Evolutionary conservation across 2,329 filamentous ascomycete species (phyloP), one percentile per base, ranked within the genome.

Genomic region (Pyrenophora teres): DNA sequence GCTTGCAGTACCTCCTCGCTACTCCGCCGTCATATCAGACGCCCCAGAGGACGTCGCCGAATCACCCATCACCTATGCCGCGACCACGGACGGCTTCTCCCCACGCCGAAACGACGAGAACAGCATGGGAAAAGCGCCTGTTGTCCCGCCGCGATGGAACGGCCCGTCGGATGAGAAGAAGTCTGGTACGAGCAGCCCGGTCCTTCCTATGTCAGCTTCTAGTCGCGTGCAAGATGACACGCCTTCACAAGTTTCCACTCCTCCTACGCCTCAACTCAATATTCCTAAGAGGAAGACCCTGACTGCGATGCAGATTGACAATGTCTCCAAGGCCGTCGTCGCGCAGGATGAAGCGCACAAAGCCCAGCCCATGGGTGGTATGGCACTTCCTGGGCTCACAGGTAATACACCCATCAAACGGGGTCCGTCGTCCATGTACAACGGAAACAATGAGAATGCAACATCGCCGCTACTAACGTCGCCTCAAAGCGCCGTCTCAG

Each of bases 231-330:
- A 56, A 41, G 45, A 52, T 44, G 55, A 58, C 15, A 23, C 48
- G 32, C 39, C 32, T 44, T 27, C 44, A 41, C 44, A 41, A 40
- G 19, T 52, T 52, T 52, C 44, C 42, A 40, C 51, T 60, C 57
- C 59, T 62, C 57, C 58, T 63, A 61, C 66, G 66, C 64, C 72
- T 67, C 64, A 66, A 62, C 63, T 76, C 51, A 62, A 71, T 57
- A 65, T 77, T 52, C 74, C 76, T 27, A 77, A 77, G 56, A 72
- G 75, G 57, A 77, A 76, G 70, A 70, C 74, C 64, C 68, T 78
- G 72, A 76, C 73, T 57, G 58, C 68, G 60, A 72, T 70, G 67
- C 73, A 76, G 73, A 68, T 74, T 67, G 65, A 70, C 57, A 74
- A 73, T 50, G 70, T 64, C 55, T 70, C 64, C 45, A 64, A 60